A percentile compares a stretch with the other conserved stretches of the same genome.
Evolutionary conservation across 768 basidiomycete genomes (phyloP).

Genomic region (Tylopilus plumbeoviolaceoides): DNA sequence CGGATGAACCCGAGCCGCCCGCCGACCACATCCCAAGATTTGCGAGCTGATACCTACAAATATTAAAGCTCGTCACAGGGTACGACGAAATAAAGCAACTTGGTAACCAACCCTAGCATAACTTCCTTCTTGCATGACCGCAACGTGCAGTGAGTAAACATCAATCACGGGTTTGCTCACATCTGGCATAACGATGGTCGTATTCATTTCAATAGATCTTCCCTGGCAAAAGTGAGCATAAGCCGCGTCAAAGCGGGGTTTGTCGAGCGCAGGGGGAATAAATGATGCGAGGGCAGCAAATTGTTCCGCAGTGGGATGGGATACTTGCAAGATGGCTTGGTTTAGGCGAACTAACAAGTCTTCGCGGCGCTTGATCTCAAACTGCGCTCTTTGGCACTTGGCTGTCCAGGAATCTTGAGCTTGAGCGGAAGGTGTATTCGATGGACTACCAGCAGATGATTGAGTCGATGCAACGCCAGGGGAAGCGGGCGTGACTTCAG

Average conservation of each 20-base stretch:
- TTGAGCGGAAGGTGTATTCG: constrained; percentile 2
- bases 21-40: constrained; percentile 26
- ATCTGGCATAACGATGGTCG: constrained; percentile 30
- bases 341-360: constrained; percentile 26
- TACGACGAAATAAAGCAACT: constrained; percentile 1
- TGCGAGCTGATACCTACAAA: constrained; percentile 22
- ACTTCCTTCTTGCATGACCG: constrained; percentile 32
- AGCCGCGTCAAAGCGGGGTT: constrained; percentile 24
- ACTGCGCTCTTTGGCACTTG: constrained; percentile 23
- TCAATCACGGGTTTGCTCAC: constrained; percentile 23
- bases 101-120: constrained; percentile 22
- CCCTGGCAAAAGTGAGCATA: constrained; percentile 29
- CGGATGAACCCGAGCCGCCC: constrained; percentile 26
- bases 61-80: constrained; percentile 1
- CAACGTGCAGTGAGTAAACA: constrained; percentile 28
- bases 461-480: neutral
- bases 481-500: neutral
- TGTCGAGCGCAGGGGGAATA: constrained; percentile 29
- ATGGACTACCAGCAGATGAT: neutral
- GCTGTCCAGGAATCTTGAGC: constrained; percentile 17
- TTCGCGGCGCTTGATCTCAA: constrained; percentile 31
- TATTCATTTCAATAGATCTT: constrained; percentile 23
- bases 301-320: constrained; percentile 21
- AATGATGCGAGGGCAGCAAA: constrained; percentile 24
- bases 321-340: constrained; percentile 25